Percentiles rank a stretch among this genome's conserved stretches.
Evolutionary conservation across 192 early-diverging fungal species (phyloP).

Genomic region (Pecoramyces ruminantium): DNA sequence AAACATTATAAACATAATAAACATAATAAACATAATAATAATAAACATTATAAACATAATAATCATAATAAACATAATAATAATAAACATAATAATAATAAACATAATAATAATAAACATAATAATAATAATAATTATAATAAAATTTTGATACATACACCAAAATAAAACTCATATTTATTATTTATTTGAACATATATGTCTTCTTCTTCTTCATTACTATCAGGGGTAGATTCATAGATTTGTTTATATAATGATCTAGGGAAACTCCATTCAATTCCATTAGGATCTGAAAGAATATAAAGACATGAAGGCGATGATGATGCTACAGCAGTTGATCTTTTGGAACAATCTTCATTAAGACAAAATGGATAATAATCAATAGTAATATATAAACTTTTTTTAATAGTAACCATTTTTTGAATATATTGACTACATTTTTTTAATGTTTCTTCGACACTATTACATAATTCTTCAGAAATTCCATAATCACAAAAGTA

Average conservation of each 20-base stretch:
- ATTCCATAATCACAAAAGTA: background rate
- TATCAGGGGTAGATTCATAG: background rate
- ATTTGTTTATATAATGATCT: background rate
- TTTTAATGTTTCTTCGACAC: background rate
- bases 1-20: no score
- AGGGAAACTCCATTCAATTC: background rate
- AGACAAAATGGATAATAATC: background rate
- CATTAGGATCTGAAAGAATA: background rate
- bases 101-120: no score
- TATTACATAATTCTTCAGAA: background rate
- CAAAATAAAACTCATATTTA: background rate
- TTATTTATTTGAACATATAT: background rate
- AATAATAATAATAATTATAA: no score
- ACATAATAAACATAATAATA: no score
- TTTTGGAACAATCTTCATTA: background rate
- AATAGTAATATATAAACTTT: background rate
- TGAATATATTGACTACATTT: background rate
- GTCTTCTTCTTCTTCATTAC: background rate
- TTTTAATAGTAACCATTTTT: background rate
- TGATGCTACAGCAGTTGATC: background rate
- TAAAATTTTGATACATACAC: background rate
- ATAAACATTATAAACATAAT: no score
- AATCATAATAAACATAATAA: no score
- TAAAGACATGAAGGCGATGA: background rate
- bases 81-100: no score